Base-by-base conservation (phyloP, 805 yeast genomes). In the Komagataella phaffii region DNA sequence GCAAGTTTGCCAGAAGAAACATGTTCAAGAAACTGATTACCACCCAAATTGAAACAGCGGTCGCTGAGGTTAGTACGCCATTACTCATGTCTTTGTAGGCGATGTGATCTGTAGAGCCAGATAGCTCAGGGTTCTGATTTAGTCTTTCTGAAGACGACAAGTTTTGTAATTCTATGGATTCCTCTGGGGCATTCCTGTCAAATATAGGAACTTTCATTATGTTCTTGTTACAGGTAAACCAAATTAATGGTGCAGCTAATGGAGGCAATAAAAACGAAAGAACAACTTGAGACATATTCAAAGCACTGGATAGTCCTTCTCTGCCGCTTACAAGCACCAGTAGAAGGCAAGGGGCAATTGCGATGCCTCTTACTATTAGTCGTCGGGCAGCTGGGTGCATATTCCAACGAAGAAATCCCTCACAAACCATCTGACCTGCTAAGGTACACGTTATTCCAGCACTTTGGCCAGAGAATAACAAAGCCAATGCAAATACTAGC, bases 401-500 rank as follows among this genome's bases (percentile, higher is more conserved):
- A 6, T 85, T 71, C 85, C 95, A 86, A 54, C 77, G 72, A 23
- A 88, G 72, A 59, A 88, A 90, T 1, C 97, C 97, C 64, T 89
- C 96, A 60, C 88, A 81, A 7, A 89, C 95, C 80, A 88, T 87
- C 64, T 89, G 96, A 44, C 96, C 96, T 1, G 96, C 90, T 59
- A 90, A 74, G 0, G 96, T 90, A 62, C 96, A 89, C 17, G 89
- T 95, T 45, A 91, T 86, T 46, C 96, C 96, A 2, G 96, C 96
- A 59, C 93, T 83, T 61, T 89, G 91, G n/a, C 97, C 97, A 12
- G 91, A 83, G 62, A 86, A 89, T 48, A 89, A 70, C 66, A 89
- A 76, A 1, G 96, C 96, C 49, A 88, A 66, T 0, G 96, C 96
- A 71, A 90, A 89, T 0, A 89, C 83, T 7, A 86, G 70, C 5